Percentiles rank a stretch among this genome's conserved stretches.
These are phyloP conservation scores for Cutaneotrichosporon sp. DNA, from an alignment of 1,284 basidiomycete genomes.

Conservation along the genomic window DNA sequence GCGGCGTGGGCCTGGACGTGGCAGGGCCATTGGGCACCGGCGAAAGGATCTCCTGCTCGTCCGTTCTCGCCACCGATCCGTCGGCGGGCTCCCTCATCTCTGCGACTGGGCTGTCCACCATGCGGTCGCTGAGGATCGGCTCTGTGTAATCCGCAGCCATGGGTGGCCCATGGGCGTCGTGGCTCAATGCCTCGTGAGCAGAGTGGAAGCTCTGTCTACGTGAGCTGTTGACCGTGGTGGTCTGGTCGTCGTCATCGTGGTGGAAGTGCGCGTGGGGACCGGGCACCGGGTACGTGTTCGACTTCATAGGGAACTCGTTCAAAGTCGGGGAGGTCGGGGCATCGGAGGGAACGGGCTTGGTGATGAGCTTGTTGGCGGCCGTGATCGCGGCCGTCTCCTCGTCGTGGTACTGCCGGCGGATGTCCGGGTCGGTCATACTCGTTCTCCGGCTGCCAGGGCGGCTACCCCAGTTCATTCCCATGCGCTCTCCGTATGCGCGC, in stretches of 20 bases:
- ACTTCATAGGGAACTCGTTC: conserved; percentile 31
- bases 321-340: conserved; percentile 43
- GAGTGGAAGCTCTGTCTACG: conserved; percentile 26
- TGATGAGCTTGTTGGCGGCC: conserved; percentile 25
- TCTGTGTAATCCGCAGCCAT: background rate
- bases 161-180: background rate
- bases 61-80: background rate
- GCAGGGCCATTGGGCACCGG: background rate
- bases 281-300: conserved; percentile 30
- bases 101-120: conserved; percentile 5
- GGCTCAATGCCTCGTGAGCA: conserved; percentile 11
- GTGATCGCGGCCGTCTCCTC: conserved; percentile 36
- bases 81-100: background rate
- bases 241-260: conserved; percentile 15
- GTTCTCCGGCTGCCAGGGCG: conserved; percentile 5
- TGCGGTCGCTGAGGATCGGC: background rate
- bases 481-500: conserved; percentile 39
- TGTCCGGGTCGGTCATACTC: conserved; percentile 14
- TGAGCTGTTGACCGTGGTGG: conserved; percentile 17
- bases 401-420: conserved; percentile 18
- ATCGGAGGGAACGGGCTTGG: conserved; percentile 30
- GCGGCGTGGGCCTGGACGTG: background rate
- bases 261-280: conserved; percentile 7
- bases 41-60: background rate
- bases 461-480: conserved; percentile 6